Percentiles rank a stretch among this genome's conserved stretches.
Conservation (phyloP, 495 filamentous ascomycete genomes). For the Xylaria acuta region DNA sequence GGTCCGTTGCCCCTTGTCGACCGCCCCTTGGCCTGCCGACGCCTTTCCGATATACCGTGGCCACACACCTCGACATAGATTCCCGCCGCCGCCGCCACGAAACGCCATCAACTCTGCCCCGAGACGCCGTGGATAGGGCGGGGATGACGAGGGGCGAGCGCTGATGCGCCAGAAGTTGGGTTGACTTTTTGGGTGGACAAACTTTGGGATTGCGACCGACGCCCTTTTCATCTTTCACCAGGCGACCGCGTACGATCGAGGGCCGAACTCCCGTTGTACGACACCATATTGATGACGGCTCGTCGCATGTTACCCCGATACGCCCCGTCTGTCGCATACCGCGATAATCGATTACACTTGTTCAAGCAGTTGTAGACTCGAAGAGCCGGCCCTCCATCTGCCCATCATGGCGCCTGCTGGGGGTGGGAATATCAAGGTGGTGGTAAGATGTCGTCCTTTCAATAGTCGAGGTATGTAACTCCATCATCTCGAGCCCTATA, state of each 20-base stretch:
- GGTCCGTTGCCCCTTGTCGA: constrained; percentile 31
- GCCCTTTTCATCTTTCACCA: not conserved
- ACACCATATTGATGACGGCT: constrained; percentile 3
- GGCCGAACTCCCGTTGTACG: not conserved
- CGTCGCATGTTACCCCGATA: constrained; percentile 25
- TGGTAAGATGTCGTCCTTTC: constrained; percentile 92
- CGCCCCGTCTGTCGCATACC: constrained; percentile 35
- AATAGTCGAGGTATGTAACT: constrained; percentile 80
- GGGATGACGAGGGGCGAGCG: constrained; percentile 26
- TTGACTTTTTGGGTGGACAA: constrained; percentile 23
- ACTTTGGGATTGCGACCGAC: constrained; percentile 20
- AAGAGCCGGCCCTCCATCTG: constrained; percentile 31
- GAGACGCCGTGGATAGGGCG: constrained; percentile 8
- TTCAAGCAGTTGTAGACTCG: constrained; percentile 27
- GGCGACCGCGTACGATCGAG: constrained; percentile 1
- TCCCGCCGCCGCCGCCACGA: not conserved
- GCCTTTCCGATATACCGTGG: not conserved
- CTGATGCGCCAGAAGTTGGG: constrained; percentile 25
- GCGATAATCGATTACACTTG: constrained; percentile 27
- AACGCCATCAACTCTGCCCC: not conserved
- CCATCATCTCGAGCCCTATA: not conserved
- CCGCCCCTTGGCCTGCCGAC: constrained; percentile 21
- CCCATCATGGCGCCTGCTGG: constrained; percentile 73
- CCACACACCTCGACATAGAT: constrained; percentile 1
- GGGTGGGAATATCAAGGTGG: constrained; percentile 99